phyloP scores from a whole-genome alignment of 83 land plant genomes.

The Diphasiastrum complanatum region DNA sequence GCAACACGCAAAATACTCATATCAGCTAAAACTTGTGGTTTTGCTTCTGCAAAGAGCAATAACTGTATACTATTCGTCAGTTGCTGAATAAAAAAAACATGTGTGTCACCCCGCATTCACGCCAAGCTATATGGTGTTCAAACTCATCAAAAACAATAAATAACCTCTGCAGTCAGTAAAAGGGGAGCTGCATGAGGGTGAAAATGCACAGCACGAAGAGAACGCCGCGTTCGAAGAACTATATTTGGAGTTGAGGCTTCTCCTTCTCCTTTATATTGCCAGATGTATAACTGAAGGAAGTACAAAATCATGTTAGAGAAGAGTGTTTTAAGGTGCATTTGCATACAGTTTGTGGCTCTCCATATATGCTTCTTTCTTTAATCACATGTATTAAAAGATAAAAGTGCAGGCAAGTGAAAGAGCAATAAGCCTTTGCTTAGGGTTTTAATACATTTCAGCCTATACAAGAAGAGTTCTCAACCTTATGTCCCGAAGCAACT shows the following conservation, averaged over 20 bases:
- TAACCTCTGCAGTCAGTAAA: conserved; percentile 85
- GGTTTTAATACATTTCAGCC: not conserved
- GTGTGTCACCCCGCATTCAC: not conserved
- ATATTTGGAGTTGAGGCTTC: conserved; percentile 47
- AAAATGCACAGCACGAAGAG: conserved; percentile 95
- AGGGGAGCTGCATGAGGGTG: conserved; percentile 88
- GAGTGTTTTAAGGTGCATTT: no score
- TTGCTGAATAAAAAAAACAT: no score
- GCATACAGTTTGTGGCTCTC: no score
- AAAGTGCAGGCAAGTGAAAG: no score
- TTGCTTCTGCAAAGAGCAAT: not conserved
- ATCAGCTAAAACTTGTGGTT: conserved; percentile 6
- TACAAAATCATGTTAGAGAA: not conserved
- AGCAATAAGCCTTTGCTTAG: not conserved
- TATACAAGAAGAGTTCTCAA: conserved; percentile 12
- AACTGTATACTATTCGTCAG: no score
- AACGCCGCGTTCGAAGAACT: conserved; percentile 73
- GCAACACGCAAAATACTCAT: conserved; percentile 6
- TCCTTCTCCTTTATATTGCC: conserved; percentile 74
- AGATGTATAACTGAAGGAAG: conserved; percentile 69
- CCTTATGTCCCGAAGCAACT: conserved; percentile 97
- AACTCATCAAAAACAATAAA: not conserved
- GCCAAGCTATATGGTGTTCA: not conserved
- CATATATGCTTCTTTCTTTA: no score
- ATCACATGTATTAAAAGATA: no score